Conservation (phyloP, 83 land plant genomes). For the Picea mariana region DNA sequence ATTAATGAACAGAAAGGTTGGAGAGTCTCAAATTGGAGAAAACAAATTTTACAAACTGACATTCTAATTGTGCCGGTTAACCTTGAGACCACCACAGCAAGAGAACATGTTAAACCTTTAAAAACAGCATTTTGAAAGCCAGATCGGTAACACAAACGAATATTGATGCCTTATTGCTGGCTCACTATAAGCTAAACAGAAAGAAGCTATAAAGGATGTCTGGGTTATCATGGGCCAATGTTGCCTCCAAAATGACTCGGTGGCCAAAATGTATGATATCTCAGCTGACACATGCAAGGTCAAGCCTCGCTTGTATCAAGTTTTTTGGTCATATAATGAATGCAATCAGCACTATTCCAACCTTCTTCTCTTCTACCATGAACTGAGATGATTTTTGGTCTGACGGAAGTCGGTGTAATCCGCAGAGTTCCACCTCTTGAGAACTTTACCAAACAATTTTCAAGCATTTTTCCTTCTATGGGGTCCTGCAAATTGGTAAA, state of each 20-base stretch:
- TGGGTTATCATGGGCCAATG: too few species aligned
- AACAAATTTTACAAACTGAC: neutral
- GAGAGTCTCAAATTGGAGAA: too few species aligned
- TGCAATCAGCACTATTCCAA: too few species aligned
- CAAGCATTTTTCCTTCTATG: neutral
- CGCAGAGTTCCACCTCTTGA: neutral
- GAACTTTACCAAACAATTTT: neutral
- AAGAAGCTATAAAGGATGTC: too few species aligned
- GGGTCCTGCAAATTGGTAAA: slow-evolving; percentile 2
- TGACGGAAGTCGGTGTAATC: neutral
- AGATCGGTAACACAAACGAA: neutral
- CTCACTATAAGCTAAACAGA: too few species aligned
- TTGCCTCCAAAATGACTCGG: too few species aligned
- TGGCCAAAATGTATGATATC: too few species aligned
- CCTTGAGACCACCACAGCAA: neutral
- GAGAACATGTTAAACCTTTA: neutral
- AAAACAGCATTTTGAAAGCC: neutral
- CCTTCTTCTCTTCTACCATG: too few species aligned
- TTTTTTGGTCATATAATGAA: too few species aligned
- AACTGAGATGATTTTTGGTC: neutral
- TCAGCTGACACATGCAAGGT: too few species aligned
- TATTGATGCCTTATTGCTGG: neutral
- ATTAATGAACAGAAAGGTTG: neutral
- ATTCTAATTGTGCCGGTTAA: neutral
- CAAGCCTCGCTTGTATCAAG: too few species aligned